phyloP scores from a whole-genome alignment of 352 stramenopile genomes.

The Phytophthora litchii region DNA sequence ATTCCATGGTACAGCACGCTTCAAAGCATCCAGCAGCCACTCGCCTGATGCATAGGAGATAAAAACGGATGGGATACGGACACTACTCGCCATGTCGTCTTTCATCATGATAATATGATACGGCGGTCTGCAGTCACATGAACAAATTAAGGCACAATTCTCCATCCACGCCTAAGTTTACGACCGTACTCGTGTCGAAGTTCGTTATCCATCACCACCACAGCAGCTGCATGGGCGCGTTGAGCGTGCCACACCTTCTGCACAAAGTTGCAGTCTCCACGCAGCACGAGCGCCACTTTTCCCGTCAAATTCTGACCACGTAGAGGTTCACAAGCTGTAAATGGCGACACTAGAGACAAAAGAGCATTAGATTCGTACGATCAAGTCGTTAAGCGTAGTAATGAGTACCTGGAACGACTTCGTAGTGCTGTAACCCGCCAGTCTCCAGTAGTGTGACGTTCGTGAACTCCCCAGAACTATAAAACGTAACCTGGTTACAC shows the following conservation, averaged over 20 bases:
- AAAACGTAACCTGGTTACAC: conserved; percentile 10
- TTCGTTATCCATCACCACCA: conserved; percentile 79
- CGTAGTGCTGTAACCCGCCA: conserved; percentile 31
- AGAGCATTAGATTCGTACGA: background rate
- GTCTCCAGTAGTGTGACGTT: conserved; percentile 55
- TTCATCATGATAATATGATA: conserved; percentile 89
- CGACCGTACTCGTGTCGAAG: conserved; percentile 56
- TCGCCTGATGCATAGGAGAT: conserved; percentile 72
- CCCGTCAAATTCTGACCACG: conserved; percentile 48
- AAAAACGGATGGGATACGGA: conserved; percentile 77
- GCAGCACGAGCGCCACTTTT: conserved; percentile 79
- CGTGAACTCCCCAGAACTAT: conserved; percentile 76
- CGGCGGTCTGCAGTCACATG: conserved; percentile 44
- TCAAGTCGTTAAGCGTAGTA: background rate
- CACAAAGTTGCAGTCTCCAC: conserved; percentile 70
- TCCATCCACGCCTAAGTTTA: background rate
- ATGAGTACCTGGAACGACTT: conserved; percentile 52
- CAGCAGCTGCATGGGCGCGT: conserved; percentile 62
- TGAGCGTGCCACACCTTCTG: conserved; percentile 68
- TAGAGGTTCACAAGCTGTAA: conserved; percentile 68
- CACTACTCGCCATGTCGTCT: conserved; percentile 66
- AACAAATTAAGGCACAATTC: background rate
- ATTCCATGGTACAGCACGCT: conserved; percentile 52
- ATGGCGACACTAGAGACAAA: conserved; percentile 45
- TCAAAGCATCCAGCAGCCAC: conserved; percentile 50